phyloP scores from a whole-genome alignment of 345 rosid genomes.

The Dimocarpus longan region DNA sequence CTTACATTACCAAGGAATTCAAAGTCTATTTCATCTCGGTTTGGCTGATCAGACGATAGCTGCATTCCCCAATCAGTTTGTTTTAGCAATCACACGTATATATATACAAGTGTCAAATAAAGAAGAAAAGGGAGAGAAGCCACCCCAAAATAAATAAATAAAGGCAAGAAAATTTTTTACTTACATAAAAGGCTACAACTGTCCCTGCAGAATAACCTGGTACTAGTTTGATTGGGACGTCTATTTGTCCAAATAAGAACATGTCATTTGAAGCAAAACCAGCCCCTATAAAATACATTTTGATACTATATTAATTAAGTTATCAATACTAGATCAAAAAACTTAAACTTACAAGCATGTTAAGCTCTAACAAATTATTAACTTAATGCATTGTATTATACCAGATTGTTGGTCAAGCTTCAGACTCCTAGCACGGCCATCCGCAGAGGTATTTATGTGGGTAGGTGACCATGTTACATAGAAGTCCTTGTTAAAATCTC shows the following conservation, averaged over 20 bases:
- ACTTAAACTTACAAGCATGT: background rate
- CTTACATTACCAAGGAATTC: constrained; percentile 75
- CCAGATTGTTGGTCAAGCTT: constrained; percentile 82
- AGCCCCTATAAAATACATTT: constrained; percentile 45
- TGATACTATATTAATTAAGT: no score
- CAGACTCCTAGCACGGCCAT: constrained; percentile 68
- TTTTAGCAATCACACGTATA: background rate
- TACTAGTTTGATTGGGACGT: constrained; percentile 81
- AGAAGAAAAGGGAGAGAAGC: no score
- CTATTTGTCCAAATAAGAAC: constrained; percentile 75
- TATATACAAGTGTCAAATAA: no score
- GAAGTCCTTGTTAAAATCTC: constrained; percentile 71
- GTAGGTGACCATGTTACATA: constrained; percentile 73
- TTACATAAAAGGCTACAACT: constrained; percentile 77
- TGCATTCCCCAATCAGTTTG: constrained; percentile 16
- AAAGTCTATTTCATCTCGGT: constrained; percentile 79
- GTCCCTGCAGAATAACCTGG: constrained; percentile 84
- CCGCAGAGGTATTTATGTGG: constrained; percentile 65
- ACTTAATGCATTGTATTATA: constrained; percentile 14
- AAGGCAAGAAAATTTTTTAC: constrained; percentile 13
- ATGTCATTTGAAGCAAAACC: constrained; percentile 66
- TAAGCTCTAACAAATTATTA: background rate
- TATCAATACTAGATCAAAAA: background rate
- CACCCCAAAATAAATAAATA: background rate
- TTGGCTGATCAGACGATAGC: constrained; percentile 75